Percentiles rank a stretch among this genome's conserved stretches.
Evolutionary conservation across 108 stramenopile genomes (phyloP).

Genomic region (Epithemia pelagica): DNA sequence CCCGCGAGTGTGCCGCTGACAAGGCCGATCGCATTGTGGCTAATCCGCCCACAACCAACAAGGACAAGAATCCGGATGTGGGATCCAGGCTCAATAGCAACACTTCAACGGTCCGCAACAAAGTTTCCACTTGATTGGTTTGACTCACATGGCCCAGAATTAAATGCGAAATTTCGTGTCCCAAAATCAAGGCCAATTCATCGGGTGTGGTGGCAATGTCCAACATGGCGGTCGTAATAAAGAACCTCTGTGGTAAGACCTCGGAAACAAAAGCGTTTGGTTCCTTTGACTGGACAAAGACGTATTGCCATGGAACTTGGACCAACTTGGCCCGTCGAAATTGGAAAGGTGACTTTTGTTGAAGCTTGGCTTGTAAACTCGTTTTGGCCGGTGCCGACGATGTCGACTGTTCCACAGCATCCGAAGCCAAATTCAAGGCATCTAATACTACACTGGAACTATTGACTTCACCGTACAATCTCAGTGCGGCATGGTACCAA

Average conservation of each 20-base stretch:
- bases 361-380: neutral
- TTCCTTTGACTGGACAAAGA: conserved; percentile 42
- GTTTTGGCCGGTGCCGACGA: neutral
- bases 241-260: conserved; percentile 75
- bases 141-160: conserved; percentile 64
- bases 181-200: conserved; percentile 75
- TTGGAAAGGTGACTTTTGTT: neutral
- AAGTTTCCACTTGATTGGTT: conserved; percentile 49
- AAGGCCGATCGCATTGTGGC: conserved; percentile 46
- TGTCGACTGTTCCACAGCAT: neutral
- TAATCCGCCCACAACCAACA: conserved; percentile 53
- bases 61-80: conserved; percentile 59
- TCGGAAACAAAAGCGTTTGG: conserved; percentile 87
- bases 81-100: conserved; percentile 74
- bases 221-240: conserved; percentile 71
- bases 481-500: conserved; percentile 30
- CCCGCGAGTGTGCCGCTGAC: conserved; percentile 56
- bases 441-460: conserved; percentile 13
- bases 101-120: conserved; percentile 69
- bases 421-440: conserved; percentile 4
- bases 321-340: neutral
- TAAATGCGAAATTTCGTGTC: conserved; percentile 73
- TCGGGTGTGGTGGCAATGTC: conserved; percentile 65
- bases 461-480: conserved; percentile 21
- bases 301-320: conserved; percentile 34